Conservation (phyloP, 805 yeast species). For the Myxozyma mucilagina region DNA sequence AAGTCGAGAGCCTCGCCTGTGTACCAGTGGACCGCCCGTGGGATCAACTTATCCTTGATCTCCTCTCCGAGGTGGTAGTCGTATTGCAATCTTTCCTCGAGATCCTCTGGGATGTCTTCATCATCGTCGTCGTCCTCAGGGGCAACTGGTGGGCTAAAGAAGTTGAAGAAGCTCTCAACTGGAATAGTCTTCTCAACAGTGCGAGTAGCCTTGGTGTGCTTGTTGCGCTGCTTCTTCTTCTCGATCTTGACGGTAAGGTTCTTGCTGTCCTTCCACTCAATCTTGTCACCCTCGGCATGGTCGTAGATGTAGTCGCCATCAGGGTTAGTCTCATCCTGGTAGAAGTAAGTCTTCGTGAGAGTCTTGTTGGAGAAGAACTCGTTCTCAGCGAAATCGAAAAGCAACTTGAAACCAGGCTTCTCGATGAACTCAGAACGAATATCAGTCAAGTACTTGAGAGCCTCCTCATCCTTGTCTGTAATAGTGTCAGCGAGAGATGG, state of each 20-base stretch:
- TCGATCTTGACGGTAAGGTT: conserved; percentile 86
- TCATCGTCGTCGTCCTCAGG: conserved; percentile 61
- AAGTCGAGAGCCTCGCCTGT: conserved; percentile 94
- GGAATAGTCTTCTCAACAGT: conserved; percentile 93
- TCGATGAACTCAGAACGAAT: conserved; percentile 76
- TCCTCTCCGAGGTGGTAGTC: conserved; percentile 97
- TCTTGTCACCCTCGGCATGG: conserved; percentile 88
- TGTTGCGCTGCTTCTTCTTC: conserved; percentile 96
- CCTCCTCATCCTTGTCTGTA: conserved; percentile 86
- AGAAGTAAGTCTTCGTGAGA: conserved; percentile 84
- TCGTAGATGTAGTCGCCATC: conserved; percentile 96
- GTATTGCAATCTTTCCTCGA: conserved; percentile 81
- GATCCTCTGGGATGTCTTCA: conserved; percentile 55
- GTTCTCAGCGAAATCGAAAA: conserved; percentile 76
- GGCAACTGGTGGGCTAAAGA: conserved; percentile 89
- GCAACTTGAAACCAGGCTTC: conserved; percentile 81
- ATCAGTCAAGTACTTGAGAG: conserved; percentile 65
- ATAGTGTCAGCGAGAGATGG: conserved; percentile 78
- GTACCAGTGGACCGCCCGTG: conserved; percentile 97
- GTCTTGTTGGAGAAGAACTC: conserved; percentile 71
- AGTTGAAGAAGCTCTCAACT: conserved; percentile 92
- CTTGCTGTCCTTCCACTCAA: conserved; percentile 80
- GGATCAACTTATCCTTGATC: conserved; percentile 90
- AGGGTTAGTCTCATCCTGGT: conserved; percentile 90
- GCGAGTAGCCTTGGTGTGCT: conserved; percentile 92